Base-by-base conservation (phyloP, 306 rosid genomes). In the Cicer cuneatum region DNA sequence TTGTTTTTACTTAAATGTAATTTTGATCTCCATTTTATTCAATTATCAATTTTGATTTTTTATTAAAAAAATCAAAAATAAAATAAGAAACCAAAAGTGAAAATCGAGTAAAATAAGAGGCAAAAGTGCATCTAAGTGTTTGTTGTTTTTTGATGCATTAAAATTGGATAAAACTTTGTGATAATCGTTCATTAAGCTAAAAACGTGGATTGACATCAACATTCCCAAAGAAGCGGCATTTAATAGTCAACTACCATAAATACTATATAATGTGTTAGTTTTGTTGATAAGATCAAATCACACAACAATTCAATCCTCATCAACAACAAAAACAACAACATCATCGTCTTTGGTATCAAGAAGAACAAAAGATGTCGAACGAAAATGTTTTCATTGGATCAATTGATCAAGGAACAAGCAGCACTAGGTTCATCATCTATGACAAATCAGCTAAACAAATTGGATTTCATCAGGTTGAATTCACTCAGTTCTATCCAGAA, bases 321-420 rank as follows among this genome's bases (percentile, higher is more conserved):
- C 1, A 11, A 53, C 8, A 39, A 37, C 19, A 11, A 10, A 1
- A 37, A 19, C 7, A 39, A 63, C 38, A 41, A 2, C 40, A 76
- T 7, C 11, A 11, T 45, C 71, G 1, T 21, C 6, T 14, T 9
- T 51, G 51, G 10, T 51, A 37, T 69, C 38, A 65, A 60, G 63
- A 78, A 40, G 16, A 19, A 18, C 9, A 18, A 60, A 88, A 29
- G 2, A 59, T 82, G 91, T 76, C 90, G 5, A 66, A 66, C 21
- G 65, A 83, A 40, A 83, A 80, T 5, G 87, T 80, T 18, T 93
- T 64, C n/a, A 2, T 93, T 48, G 97, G 92, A 1, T 82, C 98
- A 11, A 82, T 93, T 62, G 97, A 93, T 42, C 98, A 93, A 72
- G 98, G 98, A 45, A 93, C 97, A 19, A 91, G 89, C 47, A 93